A percentile compares a stretch with the other conserved stretches of the same genome.
phyloP scores from a whole-genome alignment of 768 basidiomycete genomes.

The Hericium erinaceus region DNA sequence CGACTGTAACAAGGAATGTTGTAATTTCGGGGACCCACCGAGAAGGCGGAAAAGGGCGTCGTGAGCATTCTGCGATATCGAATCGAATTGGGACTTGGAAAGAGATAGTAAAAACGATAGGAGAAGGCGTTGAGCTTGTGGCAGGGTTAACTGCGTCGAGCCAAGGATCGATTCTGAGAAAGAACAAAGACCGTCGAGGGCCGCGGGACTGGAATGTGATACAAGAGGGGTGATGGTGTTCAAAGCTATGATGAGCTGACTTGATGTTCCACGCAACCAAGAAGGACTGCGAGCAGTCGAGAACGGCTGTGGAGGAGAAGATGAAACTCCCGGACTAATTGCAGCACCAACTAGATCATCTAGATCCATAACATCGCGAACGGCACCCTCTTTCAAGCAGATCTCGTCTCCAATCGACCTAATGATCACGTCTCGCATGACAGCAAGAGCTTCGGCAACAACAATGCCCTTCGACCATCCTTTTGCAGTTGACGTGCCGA shows the following conservation, averaged over 20 bases:
- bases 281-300: conserved; percentile 30
- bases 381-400: conserved; percentile 51
- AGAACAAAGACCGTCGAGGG: conserved; percentile 45
- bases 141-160: conserved; percentile 51
- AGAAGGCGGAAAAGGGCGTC: conserved; percentile 39
- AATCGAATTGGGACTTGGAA: conserved; percentile 46
- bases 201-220: conserved; percentile 61
- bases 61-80: conserved; percentile 42
- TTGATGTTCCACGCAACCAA: conserved; percentile 76
- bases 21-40: conserved; percentile 28
- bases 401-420: conserved; percentile 58
- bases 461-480: conserved; percentile 69
- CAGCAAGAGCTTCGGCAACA: conserved; percentile 46
- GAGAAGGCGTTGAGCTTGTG: conserved; percentile 57
- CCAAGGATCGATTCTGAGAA: conserved; percentile 49
- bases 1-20: conserved; percentile 40
- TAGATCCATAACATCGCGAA: conserved; percentile 49
- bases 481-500: conserved; percentile 43
- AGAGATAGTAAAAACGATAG: conserved; percentile 68
- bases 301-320: not conserved
- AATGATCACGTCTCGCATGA: conserved; percentile 46
- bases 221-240: conserved; percentile 65
- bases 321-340: too few species aligned
- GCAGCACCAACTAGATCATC: conserved; percentile 21
- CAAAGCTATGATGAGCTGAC: conserved; percentile 78